phyloP scores from a whole-genome alignment of 441 rosid species.

The Euphorbia celastroides region DNA sequence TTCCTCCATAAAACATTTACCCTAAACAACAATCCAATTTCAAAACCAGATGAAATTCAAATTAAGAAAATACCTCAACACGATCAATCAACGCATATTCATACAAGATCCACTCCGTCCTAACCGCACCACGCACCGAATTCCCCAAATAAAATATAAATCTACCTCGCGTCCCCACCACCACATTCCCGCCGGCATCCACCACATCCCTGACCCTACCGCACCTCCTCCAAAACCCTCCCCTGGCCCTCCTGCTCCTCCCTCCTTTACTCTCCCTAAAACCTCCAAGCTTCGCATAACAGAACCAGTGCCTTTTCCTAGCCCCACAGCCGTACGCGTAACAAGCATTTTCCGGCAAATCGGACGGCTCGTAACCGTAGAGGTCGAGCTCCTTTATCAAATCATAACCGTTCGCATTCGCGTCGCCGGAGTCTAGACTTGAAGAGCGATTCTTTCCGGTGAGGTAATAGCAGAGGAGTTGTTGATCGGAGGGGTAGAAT shows the following conservation, averaged over 20 bases:
- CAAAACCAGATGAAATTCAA: background rate
- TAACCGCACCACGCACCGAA: constrained; percentile 24
- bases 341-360: constrained; percentile 35
- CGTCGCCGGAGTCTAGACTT: background rate
- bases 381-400: constrained; percentile 38
- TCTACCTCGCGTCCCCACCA: constrained; percentile 33
- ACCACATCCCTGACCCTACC: constrained; percentile 33
- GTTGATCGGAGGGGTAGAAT: constrained; percentile 45
- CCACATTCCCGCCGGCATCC: constrained; percentile 25
- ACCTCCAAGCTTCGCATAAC: constrained; percentile 27
- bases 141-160: constrained; percentile 38
- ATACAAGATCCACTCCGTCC: constrained; percentile 44
- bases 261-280: constrained; percentile 16
- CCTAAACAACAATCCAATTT: background rate
- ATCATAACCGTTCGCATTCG: constrained; percentile 20
- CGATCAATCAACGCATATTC: constrained; percentile 41
- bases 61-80: constrained; percentile 30
- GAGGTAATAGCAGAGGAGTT: constrained; percentile 40
- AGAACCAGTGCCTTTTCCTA: constrained; percentile 48
- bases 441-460: constrained; percentile 28
- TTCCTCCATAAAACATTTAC: background rate
- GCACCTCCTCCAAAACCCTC: constrained; percentile 43
- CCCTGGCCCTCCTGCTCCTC: constrained; percentile 24
- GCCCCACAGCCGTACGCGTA: constrained; percentile 29
- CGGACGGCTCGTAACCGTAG: constrained; percentile 31